Conservation (phyloP, 495 filamentous ascomycete species). For the Penicillium pancosmium region DNA sequence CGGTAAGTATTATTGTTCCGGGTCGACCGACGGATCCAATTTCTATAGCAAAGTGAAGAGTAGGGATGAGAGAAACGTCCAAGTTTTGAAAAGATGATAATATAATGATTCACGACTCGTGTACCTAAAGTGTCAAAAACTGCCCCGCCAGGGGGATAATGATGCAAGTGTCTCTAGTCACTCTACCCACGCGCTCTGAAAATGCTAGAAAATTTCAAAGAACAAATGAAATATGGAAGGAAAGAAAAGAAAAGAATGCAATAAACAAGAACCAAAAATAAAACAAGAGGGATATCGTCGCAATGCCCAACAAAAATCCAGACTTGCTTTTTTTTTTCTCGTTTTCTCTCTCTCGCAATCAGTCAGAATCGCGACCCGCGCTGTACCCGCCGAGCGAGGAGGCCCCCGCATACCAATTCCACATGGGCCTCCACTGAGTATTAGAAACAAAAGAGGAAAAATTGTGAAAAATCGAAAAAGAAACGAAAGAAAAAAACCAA, state of each 20-base stretch:
- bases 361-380: slow-evolving; percentile 26
- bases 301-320: slow-evolving; percentile 26
- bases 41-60: background rate
- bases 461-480: no score
- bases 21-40: no score
- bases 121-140: background rate
- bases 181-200: background rate
- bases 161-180: slow-evolving; percentile 7
- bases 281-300: slow-evolving; percentile 31
- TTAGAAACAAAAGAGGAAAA: slow-evolving; percentile 9
- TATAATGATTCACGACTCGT: no score
- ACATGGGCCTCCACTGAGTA: slow-evolving; percentile 12
- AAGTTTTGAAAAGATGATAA: background rate
- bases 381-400: slow-evolving; percentile 15
- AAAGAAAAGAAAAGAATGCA: slow-evolving; percentile 4
- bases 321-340: slow-evolving; percentile 13
- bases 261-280: slow-evolving; percentile 17
- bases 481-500: background rate
- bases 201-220: slow-evolving; percentile 1
- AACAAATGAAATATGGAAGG: slow-evolving; percentile 4
- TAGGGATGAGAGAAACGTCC: background rate
- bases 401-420: slow-evolving; percentile 7
- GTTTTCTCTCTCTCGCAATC: slow-evolving; percentile 7
- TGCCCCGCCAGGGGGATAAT: slow-evolving; percentile 11
- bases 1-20: background rate